Percentiles rank a stretch among this genome's conserved stretches.
Evolutionary conservation across 1,284 basidiomycete genomes (phyloP).

Genomic region (Ceratobasidium sp.): DNA sequence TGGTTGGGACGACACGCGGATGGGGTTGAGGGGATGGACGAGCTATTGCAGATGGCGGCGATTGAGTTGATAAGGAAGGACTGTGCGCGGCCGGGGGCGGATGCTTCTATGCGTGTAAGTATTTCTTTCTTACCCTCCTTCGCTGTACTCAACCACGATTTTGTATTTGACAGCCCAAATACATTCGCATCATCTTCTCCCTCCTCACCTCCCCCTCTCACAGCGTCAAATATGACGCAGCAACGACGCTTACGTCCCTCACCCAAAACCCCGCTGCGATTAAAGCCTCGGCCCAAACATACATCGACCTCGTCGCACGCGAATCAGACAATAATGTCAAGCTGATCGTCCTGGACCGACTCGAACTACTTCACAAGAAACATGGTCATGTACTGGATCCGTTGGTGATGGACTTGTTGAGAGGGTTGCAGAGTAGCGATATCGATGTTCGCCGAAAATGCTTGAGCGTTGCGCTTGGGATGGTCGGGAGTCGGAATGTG

Average conservation of each 20-base stretch:
- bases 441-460: constrained; percentile 98
- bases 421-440: constrained; percentile 90
- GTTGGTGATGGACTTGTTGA: constrained; percentile 96
- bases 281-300: constrained; percentile 92
- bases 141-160: not conserved
- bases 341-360: constrained; percentile 94
- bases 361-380: constrained; percentile 85
- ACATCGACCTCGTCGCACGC: constrained; percentile 92
- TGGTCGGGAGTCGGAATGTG: constrained; percentile 96
- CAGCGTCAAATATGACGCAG: constrained; percentile 98
- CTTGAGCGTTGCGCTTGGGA: constrained; percentile 88
- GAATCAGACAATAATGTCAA: constrained; percentile 99
- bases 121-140: constrained; percentile 46
- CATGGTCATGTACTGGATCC: constrained; percentile 94
- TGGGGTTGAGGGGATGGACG: constrained; percentile 86
- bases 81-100: constrained; percentile 72
- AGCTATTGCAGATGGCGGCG: constrained; percentile 94
- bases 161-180: constrained; percentile 73
- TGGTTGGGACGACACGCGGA: constrained; percentile 91
- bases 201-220: constrained; percentile 92
- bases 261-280: constrained; percentile 97
- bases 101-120: constrained; percentile 81
- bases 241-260: constrained; percentile 92
- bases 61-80: constrained; percentile 96
- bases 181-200: constrained; percentile 95